phyloP scores from a whole-genome alignment of 108 stramenopile genomes.

The Nitzschia palea region DNA sequence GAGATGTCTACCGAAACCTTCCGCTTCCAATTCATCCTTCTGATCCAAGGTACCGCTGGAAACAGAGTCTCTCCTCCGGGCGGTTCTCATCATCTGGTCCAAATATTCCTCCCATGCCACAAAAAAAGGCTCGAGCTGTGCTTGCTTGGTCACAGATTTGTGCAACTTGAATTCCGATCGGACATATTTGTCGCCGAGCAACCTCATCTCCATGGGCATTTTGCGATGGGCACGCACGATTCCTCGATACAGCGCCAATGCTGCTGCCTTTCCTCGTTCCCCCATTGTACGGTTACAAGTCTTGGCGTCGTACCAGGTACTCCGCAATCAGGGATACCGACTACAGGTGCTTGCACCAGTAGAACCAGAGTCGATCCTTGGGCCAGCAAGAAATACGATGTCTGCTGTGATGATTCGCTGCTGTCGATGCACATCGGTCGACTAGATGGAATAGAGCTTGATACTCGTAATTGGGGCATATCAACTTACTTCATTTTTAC shows the following conservation, averaged over 20 bases:
- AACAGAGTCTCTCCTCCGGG: constrained; percentile 38
- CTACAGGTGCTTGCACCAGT: too few relatives aligned
- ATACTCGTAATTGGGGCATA: too few relatives aligned
- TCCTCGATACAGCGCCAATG: constrained; percentile 55
- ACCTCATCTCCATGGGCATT: constrained; percentile 66
- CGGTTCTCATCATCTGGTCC: constrained; percentile 56
- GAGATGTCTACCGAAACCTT: constrained; percentile 58
- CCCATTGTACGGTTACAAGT: too few relatives aligned
- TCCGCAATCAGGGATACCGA: too few relatives aligned
- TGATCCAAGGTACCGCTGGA: constrained; percentile 34
- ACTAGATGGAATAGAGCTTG: too few relatives aligned
- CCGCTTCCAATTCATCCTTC: constrained; percentile 4
- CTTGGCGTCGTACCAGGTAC: too few relatives aligned
- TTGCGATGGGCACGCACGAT: constrained; percentile 60
- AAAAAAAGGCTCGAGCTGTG: constrained; percentile 59
- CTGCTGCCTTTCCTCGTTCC: constrained; percentile 6
- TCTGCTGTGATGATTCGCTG: too few relatives aligned
- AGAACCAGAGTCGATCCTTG: too few relatives aligned
- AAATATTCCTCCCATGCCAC: constrained; percentile 68
- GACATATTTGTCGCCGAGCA: constrained; percentile 73
- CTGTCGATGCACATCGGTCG: too few relatives aligned
- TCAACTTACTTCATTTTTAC: too few relatives aligned
- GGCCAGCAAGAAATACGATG: too few relatives aligned
- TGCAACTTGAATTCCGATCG: constrained; percentile 77
- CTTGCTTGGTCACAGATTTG: constrained; percentile 52